Conservation (phyloP, 2,329 filamentous ascomycete species). For the Ophiostoma sp. region DNA sequence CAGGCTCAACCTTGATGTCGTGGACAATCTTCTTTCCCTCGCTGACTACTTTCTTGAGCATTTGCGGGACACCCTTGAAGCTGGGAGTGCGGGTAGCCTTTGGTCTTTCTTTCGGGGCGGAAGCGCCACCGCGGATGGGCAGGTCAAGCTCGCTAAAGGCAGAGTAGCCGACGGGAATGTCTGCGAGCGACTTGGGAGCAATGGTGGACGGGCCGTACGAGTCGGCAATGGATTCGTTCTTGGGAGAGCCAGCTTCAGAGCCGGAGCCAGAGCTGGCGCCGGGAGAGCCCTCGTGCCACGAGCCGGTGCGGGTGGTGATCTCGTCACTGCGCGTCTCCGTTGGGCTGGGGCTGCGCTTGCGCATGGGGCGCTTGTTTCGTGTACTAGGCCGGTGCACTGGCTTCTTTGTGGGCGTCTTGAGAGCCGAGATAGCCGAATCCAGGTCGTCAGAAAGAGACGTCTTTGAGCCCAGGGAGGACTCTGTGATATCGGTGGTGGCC, state of each 20-base stretch:
- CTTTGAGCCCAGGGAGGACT: neutral
- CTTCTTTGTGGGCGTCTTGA: conserved; percentile 29
- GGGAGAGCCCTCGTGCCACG: conserved; percentile 31
- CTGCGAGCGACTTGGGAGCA: conserved; percentile 51
- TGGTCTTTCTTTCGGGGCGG: conserved; percentile 39
- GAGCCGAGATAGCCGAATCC: conserved; percentile 35
- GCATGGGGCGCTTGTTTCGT: conserved; percentile 25
- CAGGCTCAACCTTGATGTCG: conserved; percentile 51
- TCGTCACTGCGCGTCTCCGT: conserved; percentile 33
- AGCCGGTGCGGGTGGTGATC: conserved; percentile 30
- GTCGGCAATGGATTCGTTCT: conserved; percentile 33
- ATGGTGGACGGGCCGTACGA: conserved; percentile 41
- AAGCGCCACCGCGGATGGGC: conserved; percentile 42
- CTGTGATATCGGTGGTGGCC: neutral
- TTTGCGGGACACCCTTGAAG: conserved; percentile 57
- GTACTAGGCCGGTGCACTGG: conserved; percentile 22
- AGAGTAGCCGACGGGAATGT: conserved; percentile 60
- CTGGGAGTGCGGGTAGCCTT: conserved; percentile 52
- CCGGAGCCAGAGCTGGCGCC: conserved; percentile 1
- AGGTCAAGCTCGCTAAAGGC: conserved; percentile 62
- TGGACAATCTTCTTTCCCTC: conserved; percentile 62
- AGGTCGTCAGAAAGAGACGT: conserved; percentile 27
- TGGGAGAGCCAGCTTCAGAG: neutral
- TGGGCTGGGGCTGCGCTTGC: conserved; percentile 31
- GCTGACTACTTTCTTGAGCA: conserved; percentile 59